Base-by-base conservation (phyloP, 1,284 basidiomycete genomes). In the Cystobasidium pallidum region DNA sequence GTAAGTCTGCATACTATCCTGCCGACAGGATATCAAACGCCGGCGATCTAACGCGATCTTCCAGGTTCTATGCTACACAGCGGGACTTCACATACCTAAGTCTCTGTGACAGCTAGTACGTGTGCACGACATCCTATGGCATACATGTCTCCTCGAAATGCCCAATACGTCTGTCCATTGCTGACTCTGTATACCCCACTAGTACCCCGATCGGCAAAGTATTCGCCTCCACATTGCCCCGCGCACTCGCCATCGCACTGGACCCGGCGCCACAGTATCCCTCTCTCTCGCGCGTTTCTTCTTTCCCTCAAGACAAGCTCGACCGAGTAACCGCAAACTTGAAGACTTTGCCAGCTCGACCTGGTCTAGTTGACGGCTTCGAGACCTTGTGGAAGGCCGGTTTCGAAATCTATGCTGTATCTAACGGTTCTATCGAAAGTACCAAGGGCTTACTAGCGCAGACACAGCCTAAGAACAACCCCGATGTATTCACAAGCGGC, bases 61-160 rank as follows among this genome's bases (percentile, higher is more conserved):
- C 47, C 62, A 64, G 70, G 70, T 72, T 72, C 70, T 72, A 72
- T 24, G 54, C 62, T 24, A 66, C 70, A 15, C 70, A 72, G 43
- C 62, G 70, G 3, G 70, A 72, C 32, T 72, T 66, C 28, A 72
- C 70, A 8, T 71, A 71, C 32, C 68, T 71, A 7, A 63, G 54
- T 43, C 49, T 71, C 39, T 55, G 68, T 30, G 51, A 47, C 24
- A 54, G 32, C 11, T 71, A 71, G 70, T 65, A 21, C 17, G 70
- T 39, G 2, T 54, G 11, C 2, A 34, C 11, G 2, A 0, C 36
- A 2, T 2, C 32, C 52, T 32, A 30, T 62, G 43, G 24, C 47
- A 11, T 39, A 43, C 51, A 15, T 49, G 7, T 34, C 15, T 6
- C 34, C 2, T n/a, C n/a, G n/a, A n/a, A 45, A 45, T 45, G 43